A percentile compares a stretch with the other conserved stretches of the same genome.
phyloP scores from a whole-genome alignment of 306 rosid genomes.

The Vigna hirtella region DNA sequence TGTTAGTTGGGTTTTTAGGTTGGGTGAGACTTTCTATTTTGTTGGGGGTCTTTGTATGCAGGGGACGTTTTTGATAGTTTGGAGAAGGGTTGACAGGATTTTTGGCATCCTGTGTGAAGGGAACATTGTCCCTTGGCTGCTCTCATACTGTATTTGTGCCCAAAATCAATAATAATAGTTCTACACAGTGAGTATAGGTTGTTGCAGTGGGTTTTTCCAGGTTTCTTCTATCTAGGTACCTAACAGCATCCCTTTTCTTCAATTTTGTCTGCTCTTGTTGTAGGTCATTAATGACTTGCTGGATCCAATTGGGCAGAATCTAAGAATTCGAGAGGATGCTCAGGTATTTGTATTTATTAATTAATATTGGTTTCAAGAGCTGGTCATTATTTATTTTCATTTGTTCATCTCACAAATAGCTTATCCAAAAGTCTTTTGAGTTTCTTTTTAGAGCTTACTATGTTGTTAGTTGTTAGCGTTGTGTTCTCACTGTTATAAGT shows the following conservation, averaged over 20 bases:
- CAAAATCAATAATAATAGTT: too few relatives aligned
- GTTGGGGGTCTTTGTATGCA: too few relatives aligned
- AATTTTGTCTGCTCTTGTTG: slow-evolving; percentile 37
- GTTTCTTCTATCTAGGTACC: too few relatives aligned
- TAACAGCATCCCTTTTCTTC: not conserved
- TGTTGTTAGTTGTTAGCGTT: slow-evolving; percentile 37
- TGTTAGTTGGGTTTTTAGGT: too few relatives aligned
- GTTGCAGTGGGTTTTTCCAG: too few relatives aligned
- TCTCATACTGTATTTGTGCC: too few relatives aligned
- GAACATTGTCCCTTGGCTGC: too few relatives aligned
- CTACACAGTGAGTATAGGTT: too few relatives aligned
- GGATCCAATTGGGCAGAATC: slow-evolving; percentile 82
- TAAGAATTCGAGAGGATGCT: slow-evolving; percentile 85
- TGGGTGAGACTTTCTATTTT: too few relatives aligned
- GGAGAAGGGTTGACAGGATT: too few relatives aligned
- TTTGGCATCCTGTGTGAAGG: too few relatives aligned
- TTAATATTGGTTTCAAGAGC: slow-evolving; percentile 29
- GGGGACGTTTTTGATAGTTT: too few relatives aligned
- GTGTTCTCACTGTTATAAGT: slow-evolving; percentile 15
- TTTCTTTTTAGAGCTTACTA: not conserved
- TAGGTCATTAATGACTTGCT: slow-evolving; percentile 91
- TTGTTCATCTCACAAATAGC: slow-evolving; percentile 13
- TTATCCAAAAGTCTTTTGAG: slow-evolving; percentile 9
- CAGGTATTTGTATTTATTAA: slow-evolving; percentile 62
- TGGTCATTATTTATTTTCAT: slow-evolving; percentile 31